phyloP scores from a whole-genome alignment of 2,329 filamentous ascomycete species.

The Cytospora chrysosperma region DNA sequence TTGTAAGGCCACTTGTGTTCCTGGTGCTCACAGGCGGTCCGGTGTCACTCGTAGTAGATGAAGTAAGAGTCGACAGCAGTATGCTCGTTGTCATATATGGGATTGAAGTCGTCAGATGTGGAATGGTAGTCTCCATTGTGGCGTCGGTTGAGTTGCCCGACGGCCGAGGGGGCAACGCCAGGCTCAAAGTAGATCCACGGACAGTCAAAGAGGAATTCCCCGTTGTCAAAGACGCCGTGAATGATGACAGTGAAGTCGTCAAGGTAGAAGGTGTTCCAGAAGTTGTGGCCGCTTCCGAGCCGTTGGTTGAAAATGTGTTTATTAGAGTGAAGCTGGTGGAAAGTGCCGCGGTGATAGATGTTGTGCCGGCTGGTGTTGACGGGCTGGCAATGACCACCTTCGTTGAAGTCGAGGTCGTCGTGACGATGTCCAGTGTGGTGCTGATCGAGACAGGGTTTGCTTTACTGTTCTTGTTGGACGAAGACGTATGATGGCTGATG shows the following conservation, averaged over 20 bases:
- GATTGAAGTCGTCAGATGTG: not conserved
- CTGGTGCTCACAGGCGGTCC: not conserved
- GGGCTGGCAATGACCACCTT: not conserved
- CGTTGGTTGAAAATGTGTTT: slow-evolving; percentile 4
- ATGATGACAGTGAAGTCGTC: not conserved
- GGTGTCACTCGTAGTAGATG: not conserved
- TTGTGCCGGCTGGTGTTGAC: not conserved
- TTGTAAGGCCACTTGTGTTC: not conserved
- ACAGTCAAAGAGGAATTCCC: not conserved
- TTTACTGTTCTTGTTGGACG: not conserved
- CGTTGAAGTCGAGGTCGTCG: not conserved
- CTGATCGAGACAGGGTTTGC: not conserved
- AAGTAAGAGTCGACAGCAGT: not conserved
- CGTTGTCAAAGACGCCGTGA: too few relatives aligned
- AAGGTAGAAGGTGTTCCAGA: not conserved
- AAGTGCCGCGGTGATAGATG: not conserved
- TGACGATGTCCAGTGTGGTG: slow-evolving; percentile 1
- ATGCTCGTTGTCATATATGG: too few relatives aligned
- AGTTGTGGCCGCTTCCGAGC: not conserved
- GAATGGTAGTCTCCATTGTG: slow-evolving; percentile 2
- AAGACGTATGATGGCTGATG: not conserved
- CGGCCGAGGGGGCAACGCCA: not conserved
- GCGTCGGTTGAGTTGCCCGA: not conserved
- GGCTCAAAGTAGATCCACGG: not conserved
- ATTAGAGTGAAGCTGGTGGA: slow-evolving; percentile 1